Evolutionary conservation across 2,329 filamentous ascomycete genomes (phyloP).

Genomic region (Sporothrix variecibatus): DNA sequence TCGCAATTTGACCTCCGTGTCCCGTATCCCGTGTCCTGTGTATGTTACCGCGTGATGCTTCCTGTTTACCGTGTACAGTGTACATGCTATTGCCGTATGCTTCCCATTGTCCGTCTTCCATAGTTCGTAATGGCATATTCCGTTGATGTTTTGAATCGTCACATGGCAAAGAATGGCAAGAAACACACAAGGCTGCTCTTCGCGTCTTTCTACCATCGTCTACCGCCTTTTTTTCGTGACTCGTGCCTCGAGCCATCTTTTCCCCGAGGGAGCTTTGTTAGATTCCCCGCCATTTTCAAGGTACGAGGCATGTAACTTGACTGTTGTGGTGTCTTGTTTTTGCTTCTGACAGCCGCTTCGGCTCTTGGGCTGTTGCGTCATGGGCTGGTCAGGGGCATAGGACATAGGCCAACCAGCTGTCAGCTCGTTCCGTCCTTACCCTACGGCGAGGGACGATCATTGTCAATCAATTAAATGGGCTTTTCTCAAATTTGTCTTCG

Average conservation of each 20-base stretch:
- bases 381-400: background rate
- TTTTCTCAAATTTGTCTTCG: background rate
- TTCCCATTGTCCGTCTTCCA: background rate
- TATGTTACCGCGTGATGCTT: background rate
- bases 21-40: background rate
- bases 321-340: background rate
- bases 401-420: background rate
- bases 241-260: constrained; percentile 2
- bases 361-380: constrained; percentile 9
- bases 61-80: background rate
- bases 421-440: background rate
- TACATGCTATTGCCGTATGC: background rate
- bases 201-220: background rate
- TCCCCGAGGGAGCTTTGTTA: background rate
- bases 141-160: background rate
- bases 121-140: background rate
- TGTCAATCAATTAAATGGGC: background rate
- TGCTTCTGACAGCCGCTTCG: constrained; percentile 16
- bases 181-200: background rate
- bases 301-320: constrained; percentile 7
- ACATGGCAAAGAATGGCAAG: background rate
- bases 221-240: background rate
- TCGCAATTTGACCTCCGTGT: background rate
- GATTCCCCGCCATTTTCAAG: background rate
- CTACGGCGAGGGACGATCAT: background rate